Percentiles rank a stretch among this genome's conserved stretches.
These are phyloP conservation scores for Epichloe typhina DNA, from an alignment of 2,329 filamentous ascomycete genomes.

Conservation along the genomic window DNA sequence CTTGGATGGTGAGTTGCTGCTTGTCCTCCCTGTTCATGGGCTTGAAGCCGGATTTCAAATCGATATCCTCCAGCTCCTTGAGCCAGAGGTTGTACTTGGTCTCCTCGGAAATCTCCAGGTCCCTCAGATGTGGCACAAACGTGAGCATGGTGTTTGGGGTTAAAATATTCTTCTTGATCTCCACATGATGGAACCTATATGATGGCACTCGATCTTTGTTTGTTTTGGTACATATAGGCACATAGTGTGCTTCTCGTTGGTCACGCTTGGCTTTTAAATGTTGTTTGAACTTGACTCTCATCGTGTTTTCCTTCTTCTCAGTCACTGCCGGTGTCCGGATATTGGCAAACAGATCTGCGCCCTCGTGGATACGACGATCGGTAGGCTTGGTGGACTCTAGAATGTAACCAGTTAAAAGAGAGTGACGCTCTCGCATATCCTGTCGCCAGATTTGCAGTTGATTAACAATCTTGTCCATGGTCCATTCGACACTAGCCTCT, in stretches of 20 bases:
- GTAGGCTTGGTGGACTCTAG: conserved; percentile 31
- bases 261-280: conserved; percentile 31
- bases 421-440: conserved; percentile 33
- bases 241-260: conserved; percentile 27
- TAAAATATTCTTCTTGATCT: conserved; percentile 45
- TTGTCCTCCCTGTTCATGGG: conserved; percentile 40
- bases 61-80: conserved; percentile 42
- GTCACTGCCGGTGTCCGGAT: conserved; percentile 24
- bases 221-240: conserved; percentile 34
- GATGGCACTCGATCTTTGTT: conserved; percentile 39
- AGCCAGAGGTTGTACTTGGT: conserved; percentile 42
- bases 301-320: conserved; percentile 24
- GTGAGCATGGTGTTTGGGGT: conserved; percentile 47
- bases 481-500: conserved; percentile 23
- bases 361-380: conserved; percentile 26
- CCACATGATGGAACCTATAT: conserved; percentile 47
- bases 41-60: conserved; percentile 43
- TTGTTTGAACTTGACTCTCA: conserved; percentile 40
- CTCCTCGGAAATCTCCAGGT: conserved; percentile 44
- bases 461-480: conserved; percentile 28
- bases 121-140: conserved; percentile 45
- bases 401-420: conserved; percentile 30
- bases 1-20: conserved; percentile 31
- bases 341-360: conserved; percentile 34
- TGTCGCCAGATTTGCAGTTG: conserved; percentile 26